Base-by-base conservation (phyloP, 2,329 filamentous ascomycete genomes). In the Pseudogymnoascus sp. region DNA sequence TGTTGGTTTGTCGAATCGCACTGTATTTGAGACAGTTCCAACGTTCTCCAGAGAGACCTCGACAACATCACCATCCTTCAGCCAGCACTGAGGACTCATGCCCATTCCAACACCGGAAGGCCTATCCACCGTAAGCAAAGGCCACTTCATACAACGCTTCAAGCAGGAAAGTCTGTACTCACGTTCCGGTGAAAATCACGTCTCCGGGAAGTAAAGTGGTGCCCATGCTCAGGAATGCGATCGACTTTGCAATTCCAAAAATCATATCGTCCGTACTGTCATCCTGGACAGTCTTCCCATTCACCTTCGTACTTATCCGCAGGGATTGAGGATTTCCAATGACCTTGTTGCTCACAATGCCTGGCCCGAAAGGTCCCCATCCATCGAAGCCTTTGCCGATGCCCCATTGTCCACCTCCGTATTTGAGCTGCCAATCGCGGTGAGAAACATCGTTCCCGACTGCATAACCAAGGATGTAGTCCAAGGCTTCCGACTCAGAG, bases 391-490 rank as follows among this genome's bases (percentile, higher is more conserved):
- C 85, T 74, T 91, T 91, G 38, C 88, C 88, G 12, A 89, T 76
- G 0, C 81, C 82, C 87, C 88, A 90, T 75, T 91, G 88, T 1
- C 86, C 82, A 14, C 86, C 86, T 14, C 87, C 87, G 42, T 79
- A 81, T 73, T 86, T 82, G 65, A 89, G 74, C 75, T 91, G 88
- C 87, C 88, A 92, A 67, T 90, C 88, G 42, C 89, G 84, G 75
- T 91, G 88, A 9, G 87, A 90, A n/a, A 93, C 83, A 72, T 93
- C 90, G 74, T 93, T 90, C 62, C 89, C 88, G 36, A 90, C 82
- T 1, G 86, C 80, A 72, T 92, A 93, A 4, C 90, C 90, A 1
- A 91, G 78, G 2, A 93, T 87, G 69, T 90, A 87, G 61, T 87
- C 77, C n/a, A 92, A 77, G 0, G 89, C 89, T 21, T 83, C 75